Evolutionary conservation across 2,329 filamentous ascomycete genomes (phyloP).

Genomic region (Apiospora kogelbergensis): DNA sequence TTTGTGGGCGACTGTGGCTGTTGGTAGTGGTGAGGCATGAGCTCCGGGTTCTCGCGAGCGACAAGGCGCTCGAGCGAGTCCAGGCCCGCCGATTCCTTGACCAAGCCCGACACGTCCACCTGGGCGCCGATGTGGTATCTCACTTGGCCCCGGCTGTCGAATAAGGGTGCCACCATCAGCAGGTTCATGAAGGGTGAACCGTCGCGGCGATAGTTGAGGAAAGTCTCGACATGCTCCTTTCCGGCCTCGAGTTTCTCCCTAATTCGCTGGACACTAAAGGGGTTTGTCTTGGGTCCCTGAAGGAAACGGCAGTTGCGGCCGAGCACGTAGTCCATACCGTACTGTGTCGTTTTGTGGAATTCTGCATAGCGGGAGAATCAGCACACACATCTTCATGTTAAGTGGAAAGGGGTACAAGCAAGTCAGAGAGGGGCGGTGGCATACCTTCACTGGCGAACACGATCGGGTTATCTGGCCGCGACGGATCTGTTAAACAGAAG

Average conservation of each 20-base stretch:
- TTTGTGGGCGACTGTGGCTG: neutral
- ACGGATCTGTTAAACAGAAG: constrained; percentile 75
- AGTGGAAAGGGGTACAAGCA: neutral
- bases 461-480: constrained; percentile 71
- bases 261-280: constrained; percentile 60
- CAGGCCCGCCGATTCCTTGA: constrained; percentile 65
- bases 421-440: neutral
- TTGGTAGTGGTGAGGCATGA: neutral
- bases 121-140: constrained; percentile 72
- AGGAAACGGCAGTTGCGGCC: constrained; percentile 78
- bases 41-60: constrained; percentile 16
- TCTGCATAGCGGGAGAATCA: constrained; percentile 42
- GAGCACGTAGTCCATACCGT: constrained; percentile 70
- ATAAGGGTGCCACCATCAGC: constrained; percentile 70
- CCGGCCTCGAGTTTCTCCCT: constrained; percentile 60
- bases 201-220: constrained; percentile 77
- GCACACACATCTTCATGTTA: neutral
- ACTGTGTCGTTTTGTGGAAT: constrained; percentile 73
- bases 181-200: constrained; percentile 78
- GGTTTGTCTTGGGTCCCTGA: constrained; percentile 71
- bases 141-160: constrained; percentile 65
- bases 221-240: constrained; percentile 71
- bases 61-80: constrained; percentile 58
- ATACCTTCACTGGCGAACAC: constrained; percentile 74
- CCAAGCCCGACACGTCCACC: constrained; percentile 68